Base-by-base conservation (phyloP, 2,329 filamentous ascomycete genomes). In the Fusarium sp. region DNA sequence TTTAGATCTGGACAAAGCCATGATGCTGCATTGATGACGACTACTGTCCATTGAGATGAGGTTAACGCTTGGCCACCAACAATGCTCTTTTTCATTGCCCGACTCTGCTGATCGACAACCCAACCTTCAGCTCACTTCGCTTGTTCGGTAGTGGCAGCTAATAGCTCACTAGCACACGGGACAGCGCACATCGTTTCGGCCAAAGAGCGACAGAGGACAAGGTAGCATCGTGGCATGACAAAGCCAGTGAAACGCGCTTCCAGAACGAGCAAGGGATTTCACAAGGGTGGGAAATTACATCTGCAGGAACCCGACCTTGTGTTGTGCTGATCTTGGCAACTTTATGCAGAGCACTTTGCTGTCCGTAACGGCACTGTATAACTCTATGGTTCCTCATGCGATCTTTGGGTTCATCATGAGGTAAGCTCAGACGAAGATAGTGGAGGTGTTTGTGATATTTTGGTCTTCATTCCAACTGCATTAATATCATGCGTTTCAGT, bases 241-340 rank as follows among this genome's bases (percentile, higher is more conserved):
- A 55, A 58, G 56, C 34, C 41, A 59, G 46, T 73, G 70, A 74
- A 74, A 74, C 72, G 60, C 46, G 59, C 46, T 56, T 65, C 50
- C 57, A 41, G 62, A 38, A 28, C 34, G 37, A 51, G 47, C 72
- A 74, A 55, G 72, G 72, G 57, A 58, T 59, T 62, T 51, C 62
- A 71, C 70, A 46, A 46, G 56, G 52, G 13, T 65, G 59, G 72
- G 72, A 73, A 73, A 74, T 74, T 74, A 62, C 47, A 26, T 45
- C 33, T 74, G 72, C 62, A 70, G 72, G 65, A 67, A 73, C 70
- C 65, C 47, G 57, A 62, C 45, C 40, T 65, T 38, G 50, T 36
- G 34, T 6, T 44, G 44, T 63, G 59, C 45, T 45, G 46, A 61
- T 57, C 36, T 63, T 42, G 13, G 16, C 23, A 6, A 37, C 9